phyloP scores from a whole-genome alignment of 2,329 filamentous ascomycete species.

The Diaporthe citrichinensis region DNA sequence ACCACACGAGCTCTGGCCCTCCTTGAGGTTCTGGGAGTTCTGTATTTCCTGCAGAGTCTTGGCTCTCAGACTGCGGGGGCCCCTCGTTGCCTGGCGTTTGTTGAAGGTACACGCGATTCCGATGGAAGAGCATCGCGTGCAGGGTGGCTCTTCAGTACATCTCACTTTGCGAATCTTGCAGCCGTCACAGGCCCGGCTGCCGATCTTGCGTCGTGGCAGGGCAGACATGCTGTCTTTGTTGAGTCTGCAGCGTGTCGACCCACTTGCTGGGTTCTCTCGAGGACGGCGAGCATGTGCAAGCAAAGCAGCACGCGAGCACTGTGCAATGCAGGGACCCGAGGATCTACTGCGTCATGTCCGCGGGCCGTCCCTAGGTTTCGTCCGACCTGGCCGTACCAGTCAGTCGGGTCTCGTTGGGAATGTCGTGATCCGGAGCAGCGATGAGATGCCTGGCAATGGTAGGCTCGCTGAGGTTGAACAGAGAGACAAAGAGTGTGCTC shows the following conservation, averaged over 20 bases:
- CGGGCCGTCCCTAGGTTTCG: constrained; percentile 26
- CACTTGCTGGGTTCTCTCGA: constrained; percentile 9
- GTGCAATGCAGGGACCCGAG: constrained; percentile 23
- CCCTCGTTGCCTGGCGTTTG: constrained; percentile 58
- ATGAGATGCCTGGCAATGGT: constrained; percentile 27
- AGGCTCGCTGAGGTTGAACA: constrained; percentile 5
- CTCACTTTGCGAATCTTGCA: constrained; percentile 68
- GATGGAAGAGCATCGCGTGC: constrained; percentile 59
- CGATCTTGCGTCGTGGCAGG: constrained; percentile 49
- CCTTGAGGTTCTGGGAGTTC: constrained; percentile 46
- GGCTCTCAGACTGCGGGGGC: constrained; percentile 61
- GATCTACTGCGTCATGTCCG: constrained; percentile 17
- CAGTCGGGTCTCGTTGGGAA: constrained; percentile 19
- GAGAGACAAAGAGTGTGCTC: not conserved
- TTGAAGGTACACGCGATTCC: constrained; percentile 66
- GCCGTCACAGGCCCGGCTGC: constrained; percentile 62
- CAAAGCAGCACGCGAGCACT: constrained; percentile 4
- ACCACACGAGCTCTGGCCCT: not conserved
- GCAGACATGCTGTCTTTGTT: constrained; percentile 11
- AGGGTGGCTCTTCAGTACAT: constrained; percentile 63
- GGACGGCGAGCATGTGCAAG: not conserved
- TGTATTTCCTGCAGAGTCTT: constrained; percentile 60
- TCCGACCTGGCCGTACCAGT: not conserved
- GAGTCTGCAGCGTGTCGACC: not conserved
- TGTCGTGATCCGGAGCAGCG: constrained; percentile 24